Percentiles rank a stretch among this genome's conserved stretches.
Conservation (phyloP, 163 green algal genomes). For the Prototheca stagnorum region DNA sequence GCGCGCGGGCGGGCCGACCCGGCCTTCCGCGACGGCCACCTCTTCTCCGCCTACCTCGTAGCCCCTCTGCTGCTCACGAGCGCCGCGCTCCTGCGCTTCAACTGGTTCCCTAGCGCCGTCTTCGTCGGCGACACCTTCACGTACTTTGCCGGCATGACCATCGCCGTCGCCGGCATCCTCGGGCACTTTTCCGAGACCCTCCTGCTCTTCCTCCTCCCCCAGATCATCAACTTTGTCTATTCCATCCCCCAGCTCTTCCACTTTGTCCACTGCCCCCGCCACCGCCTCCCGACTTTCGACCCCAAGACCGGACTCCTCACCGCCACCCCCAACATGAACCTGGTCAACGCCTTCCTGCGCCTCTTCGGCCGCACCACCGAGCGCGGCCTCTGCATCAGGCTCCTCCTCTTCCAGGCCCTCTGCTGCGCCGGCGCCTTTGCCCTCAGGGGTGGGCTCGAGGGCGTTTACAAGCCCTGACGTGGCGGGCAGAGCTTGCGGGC, state of each 20-base stretch:
- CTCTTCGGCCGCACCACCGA: conserved; percentile 60
- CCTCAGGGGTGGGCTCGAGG: conserved; percentile 28
- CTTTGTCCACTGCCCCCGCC: conserved; percentile 80
- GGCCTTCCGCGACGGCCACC: conserved; percentile 55
- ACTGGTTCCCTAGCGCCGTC: conserved; percentile 78
- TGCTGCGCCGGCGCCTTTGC: conserved; percentile 52
- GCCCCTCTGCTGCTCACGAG: conserved; percentile 68
- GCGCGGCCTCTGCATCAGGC: conserved; percentile 49
- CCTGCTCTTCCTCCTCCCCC: conserved; percentile 89
- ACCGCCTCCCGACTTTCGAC: conserved; percentile 74
- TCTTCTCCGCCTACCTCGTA: conserved; percentile 88
- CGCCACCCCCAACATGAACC: conserved; percentile 73
- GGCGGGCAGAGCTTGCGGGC: too few relatives aligned
- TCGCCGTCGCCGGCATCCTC: conserved; percentile 91
- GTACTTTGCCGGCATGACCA: conserved; percentile 96
- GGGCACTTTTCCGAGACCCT: conserved; percentile 95
- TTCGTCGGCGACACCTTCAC: conserved; percentile 99
- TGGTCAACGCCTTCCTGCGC: conserved; percentile 75
- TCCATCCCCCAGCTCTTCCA: conserved; percentile 91
- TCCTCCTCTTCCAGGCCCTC: conserved; percentile 55
- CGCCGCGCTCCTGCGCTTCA: conserved; percentile 76
- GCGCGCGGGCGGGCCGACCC: neutral
- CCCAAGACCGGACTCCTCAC: conserved; percentile 51
- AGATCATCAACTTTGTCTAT: conserved; percentile 99
- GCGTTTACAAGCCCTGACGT: conserved; percentile 43